These are phyloP conservation scores for Termitomyces sp. DNA, from an alignment of 768 basidiomycete species.

Conservation along the genomic window DNA sequence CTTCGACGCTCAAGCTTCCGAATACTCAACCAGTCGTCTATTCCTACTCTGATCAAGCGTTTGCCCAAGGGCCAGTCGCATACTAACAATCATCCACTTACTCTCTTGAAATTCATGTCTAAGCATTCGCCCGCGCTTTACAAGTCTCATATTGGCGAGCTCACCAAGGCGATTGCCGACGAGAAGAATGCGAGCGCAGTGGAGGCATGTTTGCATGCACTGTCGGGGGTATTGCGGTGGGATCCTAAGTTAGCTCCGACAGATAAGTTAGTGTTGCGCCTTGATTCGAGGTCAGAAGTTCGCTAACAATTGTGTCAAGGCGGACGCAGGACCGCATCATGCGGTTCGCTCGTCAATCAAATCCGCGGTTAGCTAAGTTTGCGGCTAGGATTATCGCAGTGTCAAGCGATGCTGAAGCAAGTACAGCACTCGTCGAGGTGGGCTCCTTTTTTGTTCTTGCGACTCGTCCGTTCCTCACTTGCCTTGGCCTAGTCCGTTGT, in stretches of 20 bases:
- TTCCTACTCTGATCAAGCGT: slow-evolving; percentile 75
- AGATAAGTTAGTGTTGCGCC: slow-evolving; percentile 55
- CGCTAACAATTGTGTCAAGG: slow-evolving; percentile 28
- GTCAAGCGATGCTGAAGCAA: slow-evolving; percentile 44
- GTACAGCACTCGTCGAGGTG: slow-evolving; percentile 62
- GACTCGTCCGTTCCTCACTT: background rate
- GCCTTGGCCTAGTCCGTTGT: slow-evolving; percentile 46
- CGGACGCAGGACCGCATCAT: slow-evolving; percentile 60
- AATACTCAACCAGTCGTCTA: slow-evolving; percentile 78
- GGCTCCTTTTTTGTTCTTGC: slow-evolving; percentile 11
- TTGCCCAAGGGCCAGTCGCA: slow-evolving; percentile 42
- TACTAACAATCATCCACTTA: slow-evolving; percentile 39
- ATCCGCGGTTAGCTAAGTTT: slow-evolving; percentile 75
- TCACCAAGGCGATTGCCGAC: slow-evolving; percentile 68
- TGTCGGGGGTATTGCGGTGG: slow-evolving; percentile 59
- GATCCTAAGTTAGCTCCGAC: slow-evolving; percentile 50
- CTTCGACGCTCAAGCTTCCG: slow-evolving; percentile 66
- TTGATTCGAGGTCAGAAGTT: background rate
- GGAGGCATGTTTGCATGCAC: slow-evolving; percentile 69
- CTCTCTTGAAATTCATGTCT: slow-evolving; percentile 53
- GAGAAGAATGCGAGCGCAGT: slow-evolving; percentile 49
- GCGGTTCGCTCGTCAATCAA: slow-evolving; percentile 52
- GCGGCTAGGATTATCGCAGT: slow-evolving; percentile 70
- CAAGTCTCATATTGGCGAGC: slow-evolving; percentile 68
- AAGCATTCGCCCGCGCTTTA: slow-evolving; percentile 74